phyloP scores from a whole-genome alignment of 768 basidiomycete species.

The Saitozyma sp. region DNA sequence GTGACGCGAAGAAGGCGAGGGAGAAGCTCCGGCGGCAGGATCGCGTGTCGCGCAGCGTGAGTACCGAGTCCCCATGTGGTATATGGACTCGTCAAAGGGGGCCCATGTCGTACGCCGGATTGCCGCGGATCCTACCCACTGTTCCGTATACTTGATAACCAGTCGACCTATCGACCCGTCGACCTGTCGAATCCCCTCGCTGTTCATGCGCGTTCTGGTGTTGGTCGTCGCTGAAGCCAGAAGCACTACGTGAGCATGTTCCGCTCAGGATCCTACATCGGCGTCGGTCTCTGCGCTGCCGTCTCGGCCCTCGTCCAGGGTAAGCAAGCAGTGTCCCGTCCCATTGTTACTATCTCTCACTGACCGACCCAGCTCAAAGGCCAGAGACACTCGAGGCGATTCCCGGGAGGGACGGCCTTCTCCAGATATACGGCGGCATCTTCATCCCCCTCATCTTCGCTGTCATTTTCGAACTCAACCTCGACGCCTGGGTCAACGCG shows the following conservation, averaged over 20 bases:
- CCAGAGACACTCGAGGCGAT: slow-evolving; percentile 59
- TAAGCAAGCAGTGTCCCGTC: slow-evolving; percentile 50
- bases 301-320: slow-evolving; percentile 65
- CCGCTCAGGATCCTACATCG: slow-evolving; percentile 70
- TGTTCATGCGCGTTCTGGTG: too few relatives aligned
- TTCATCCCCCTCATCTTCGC: slow-evolving; percentile 73
- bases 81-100: too few relatives aligned
- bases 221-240: neutral
- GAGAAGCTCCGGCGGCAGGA: slow-evolving; percentile 63
- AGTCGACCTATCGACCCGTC: too few relatives aligned
- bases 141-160: too few relatives aligned
- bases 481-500: slow-evolving; percentile 70
- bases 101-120: neutral
- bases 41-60: slow-evolving; percentile 31
- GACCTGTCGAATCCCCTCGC: too few relatives aligned
- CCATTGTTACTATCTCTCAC: neutral
- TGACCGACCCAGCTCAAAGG: slow-evolving; percentile 59
- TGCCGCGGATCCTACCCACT: too few relatives aligned
- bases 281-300: slow-evolving; percentile 70
- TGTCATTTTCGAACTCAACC: slow-evolving; percentile 76
- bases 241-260: slow-evolving; percentile 58
- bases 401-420: slow-evolving; percentile 69
- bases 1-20: slow-evolving; percentile 76
- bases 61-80: slow-evolving; percentile 7
- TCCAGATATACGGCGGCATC: slow-evolving; percentile 76